These are phyloP conservation scores for Botryotinia globosa DNA, from an alignment of 2,329 filamentous ascomycete species.

Conservation along the genomic window DNA sequence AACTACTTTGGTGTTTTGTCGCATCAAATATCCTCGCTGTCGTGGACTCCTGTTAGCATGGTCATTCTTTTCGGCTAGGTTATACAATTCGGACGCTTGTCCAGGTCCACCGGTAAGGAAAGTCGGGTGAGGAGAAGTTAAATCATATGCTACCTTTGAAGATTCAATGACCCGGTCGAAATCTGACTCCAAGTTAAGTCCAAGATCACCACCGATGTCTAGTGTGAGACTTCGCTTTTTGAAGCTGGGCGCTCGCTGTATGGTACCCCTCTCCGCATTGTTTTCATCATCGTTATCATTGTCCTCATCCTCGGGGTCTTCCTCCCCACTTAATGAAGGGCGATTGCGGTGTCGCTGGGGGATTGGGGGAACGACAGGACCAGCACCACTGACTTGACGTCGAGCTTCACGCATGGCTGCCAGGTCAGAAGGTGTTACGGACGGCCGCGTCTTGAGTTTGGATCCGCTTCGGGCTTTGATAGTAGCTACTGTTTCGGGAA, in stretches of 20 bases:
- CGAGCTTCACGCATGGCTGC: slow-evolving; percentile 82
- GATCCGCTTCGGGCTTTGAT: slow-evolving; percentile 80
- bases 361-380: slow-evolving; percentile 58
- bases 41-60: slow-evolving; percentile 62
- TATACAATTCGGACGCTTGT: slow-evolving; percentile 46
- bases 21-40: slow-evolving; percentile 97
- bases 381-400: slow-evolving; percentile 77
- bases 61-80: slow-evolving; percentile 16
- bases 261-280: slow-evolving; percentile 36
- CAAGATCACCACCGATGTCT: slow-evolving; percentile 69
- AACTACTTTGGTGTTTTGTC: slow-evolving; percentile 96
- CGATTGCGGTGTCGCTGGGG: slow-evolving; percentile 59
- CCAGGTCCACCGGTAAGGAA: slow-evolving; percentile 35
- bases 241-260: slow-evolving; percentile 63
- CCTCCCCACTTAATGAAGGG: slow-evolving; percentile 48
- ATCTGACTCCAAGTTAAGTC: slow-evolving; percentile 83
- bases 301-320: slow-evolving; percentile 30
- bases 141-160: slow-evolving; percentile 79
- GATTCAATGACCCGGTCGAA: slow-evolving; percentile 93
- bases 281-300: slow-evolving; percentile 32
- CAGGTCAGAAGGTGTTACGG: slow-evolving; percentile 81
- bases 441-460: slow-evolving; percentile 83
- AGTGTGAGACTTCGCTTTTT: slow-evolving; percentile 81
- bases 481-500: slow-evolving; percentile 81
- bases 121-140: slow-evolving; percentile 32